Evolutionary conservation across 805 yeast genomes (phyloP).

Genomic region (Candida glaebosa): DNA sequence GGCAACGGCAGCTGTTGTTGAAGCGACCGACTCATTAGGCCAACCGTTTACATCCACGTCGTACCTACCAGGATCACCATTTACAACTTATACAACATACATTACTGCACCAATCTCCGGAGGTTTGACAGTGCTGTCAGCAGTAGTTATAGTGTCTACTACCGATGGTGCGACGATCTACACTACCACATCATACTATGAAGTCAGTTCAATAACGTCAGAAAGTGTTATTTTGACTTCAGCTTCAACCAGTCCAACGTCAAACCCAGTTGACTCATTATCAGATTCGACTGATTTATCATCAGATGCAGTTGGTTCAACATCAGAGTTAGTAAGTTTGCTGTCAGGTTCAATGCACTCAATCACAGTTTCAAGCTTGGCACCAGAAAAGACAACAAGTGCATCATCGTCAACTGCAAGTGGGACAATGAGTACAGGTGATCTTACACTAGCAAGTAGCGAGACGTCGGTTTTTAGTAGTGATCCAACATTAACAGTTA

Average conservation of each 20-base stretch:
- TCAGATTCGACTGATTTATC: constrained; percentile 8
- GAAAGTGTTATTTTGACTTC: too few species aligned
- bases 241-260: too few species aligned
- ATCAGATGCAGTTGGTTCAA: constrained; percentile 10
- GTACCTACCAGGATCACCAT: constrained; percentile 9
- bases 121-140: constrained; percentile 9
- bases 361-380: too few species aligned
- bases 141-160: constrained; percentile 14
- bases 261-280: constrained; percentile 7
- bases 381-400: too few species aligned
- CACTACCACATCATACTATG: constrained; percentile 11
- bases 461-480: too few species aligned
- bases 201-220: constrained; percentile 8
- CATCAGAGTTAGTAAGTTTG: constrained; percentile 9
- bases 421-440: too few species aligned
- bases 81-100: constrained; percentile 12
- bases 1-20: constrained; percentile 8
- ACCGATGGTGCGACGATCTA: constrained; percentile 13
- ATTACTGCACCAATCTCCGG: constrained; percentile 13
- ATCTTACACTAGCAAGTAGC: too few species aligned
- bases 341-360: too few species aligned
- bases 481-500: too few species aligned
- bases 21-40: constrained; percentile 16
- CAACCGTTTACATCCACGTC: constrained; percentile 12
- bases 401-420: too few species aligned